Evolutionary conservation across 2,329 filamentous ascomycete species (phyloP).

Genomic region (Chrysoporthe puriensis): DNA sequence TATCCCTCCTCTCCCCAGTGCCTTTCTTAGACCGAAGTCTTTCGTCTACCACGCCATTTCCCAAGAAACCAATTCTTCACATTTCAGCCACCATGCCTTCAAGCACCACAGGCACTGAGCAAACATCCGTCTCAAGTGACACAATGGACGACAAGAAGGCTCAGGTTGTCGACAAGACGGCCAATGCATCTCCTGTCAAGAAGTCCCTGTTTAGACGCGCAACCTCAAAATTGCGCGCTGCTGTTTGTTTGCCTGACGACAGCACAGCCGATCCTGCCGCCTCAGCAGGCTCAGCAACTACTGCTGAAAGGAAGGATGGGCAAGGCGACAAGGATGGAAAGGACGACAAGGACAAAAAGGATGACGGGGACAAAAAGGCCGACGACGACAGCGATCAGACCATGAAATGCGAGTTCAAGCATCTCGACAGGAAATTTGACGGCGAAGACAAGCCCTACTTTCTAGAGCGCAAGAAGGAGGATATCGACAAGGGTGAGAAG

Average conservation of each 20-base stretch:
- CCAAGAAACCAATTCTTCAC: neutral
- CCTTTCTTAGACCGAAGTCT: neutral
- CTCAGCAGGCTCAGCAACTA: slow-evolving; percentile 5
- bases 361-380: slow-evolving; percentile 17
- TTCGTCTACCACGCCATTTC: neutral
- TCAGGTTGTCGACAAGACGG: neutral
- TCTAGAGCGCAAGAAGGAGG: slow-evolving; percentile 37
- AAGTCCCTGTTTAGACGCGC: slow-evolving; percentile 19
- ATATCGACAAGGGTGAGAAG: slow-evolving; percentile 34
- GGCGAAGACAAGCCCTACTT: slow-evolving; percentile 36
- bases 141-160: slow-evolving; percentile 19
- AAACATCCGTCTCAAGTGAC: slow-evolving; percentile 18
- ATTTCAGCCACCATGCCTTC: slow-evolving; percentile 16
- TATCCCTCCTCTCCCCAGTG: neutral
- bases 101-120: slow-evolving; percentile 17
- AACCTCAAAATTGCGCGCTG: slow-evolving; percentile 19
- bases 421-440: slow-evolving; percentile 39
- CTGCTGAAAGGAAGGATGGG: neutral
- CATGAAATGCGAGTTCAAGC: slow-evolving; percentile 38
- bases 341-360: slow-evolving; percentile 19
- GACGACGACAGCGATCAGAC: slow-evolving; percentile 33
- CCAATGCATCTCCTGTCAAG: neutral
- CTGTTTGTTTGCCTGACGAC: slow-evolving; percentile 13
- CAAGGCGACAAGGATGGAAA: slow-evolving; percentile 11
- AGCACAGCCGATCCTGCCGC: slow-evolving; percentile 2